Evolutionary conservation across 345 rosid species (phyloP).

Genomic region (Citrus cavaleriei): DNA sequence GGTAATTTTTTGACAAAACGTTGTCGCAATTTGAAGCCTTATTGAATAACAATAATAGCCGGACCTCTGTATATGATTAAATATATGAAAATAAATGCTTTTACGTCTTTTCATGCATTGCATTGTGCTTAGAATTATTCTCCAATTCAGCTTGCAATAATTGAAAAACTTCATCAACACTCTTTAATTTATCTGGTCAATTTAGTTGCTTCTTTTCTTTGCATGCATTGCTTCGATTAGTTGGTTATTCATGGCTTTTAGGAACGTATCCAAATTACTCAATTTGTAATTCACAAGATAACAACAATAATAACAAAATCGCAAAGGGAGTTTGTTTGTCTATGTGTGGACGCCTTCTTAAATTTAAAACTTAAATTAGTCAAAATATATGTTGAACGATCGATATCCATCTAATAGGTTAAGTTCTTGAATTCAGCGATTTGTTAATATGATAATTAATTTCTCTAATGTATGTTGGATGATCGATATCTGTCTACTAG

Average conservation of each 20-base stretch:
- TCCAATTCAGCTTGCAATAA: neutral
- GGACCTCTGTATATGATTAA: neutral
- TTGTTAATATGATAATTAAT: no score
- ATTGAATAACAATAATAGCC: slow-evolving; percentile 1
- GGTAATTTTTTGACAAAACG: neutral
- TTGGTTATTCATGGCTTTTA: neutral
- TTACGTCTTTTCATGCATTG: slow-evolving; percentile 19
- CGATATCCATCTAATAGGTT: no score
- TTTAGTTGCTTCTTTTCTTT: neutral
- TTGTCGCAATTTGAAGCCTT: neutral
- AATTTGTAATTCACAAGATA: neutral
- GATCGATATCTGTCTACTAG: no score
- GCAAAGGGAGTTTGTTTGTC: no score
- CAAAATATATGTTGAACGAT: no score
- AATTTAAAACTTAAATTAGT: no score
- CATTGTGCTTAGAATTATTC: slow-evolving; percentile 1
- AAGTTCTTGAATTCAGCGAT: no score
- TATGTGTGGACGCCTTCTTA: no score
- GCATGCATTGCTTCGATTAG: neutral
- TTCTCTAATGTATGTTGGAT: no score
- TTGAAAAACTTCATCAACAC: neutral
- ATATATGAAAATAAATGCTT: neutral
- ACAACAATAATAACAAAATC: no score
- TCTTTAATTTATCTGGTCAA: neutral
- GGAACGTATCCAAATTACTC: neutral